Base-by-base conservation (phyloP, 768 basidiomycete species). In the Amanita pseudoporphyria region DNA sequence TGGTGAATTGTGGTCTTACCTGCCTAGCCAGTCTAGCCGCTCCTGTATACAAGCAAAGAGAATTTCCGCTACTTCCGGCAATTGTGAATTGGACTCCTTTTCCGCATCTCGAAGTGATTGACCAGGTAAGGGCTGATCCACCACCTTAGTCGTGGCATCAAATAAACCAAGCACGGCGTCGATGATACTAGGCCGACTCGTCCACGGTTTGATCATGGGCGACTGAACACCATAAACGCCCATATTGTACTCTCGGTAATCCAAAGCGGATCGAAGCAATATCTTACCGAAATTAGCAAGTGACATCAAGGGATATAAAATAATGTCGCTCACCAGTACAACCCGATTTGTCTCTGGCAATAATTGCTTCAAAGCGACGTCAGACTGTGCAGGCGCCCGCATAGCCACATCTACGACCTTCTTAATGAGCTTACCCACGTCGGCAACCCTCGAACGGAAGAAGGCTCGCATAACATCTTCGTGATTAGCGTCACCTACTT, bases 391-490 rank as follows among this genome's bases (percentile, higher is more conserved):
- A 6, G 71, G 62, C 31, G 69, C 67, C 43, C 64, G 63, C 54
- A 68, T 67, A 13, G 77, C 70, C 30, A 77, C 65, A 31, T 74
- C 72, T 36, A 67, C 60, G 7, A 87, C 74, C 51, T 80, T 78
- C 26, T 79, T 78, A 19, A 93, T 65, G 0, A 95, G 60, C 14
- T 65, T 66, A 2, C 84, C 91, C 2, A 96, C 67, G 43, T 90
- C 78, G 5, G 64, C 67, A 2, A 84, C 72, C 57, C 78, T 74
- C 22, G 75, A 69, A 37, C 86, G 76, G 77, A 97, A 94, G 70
- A 96, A 96, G 2, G 81, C 73, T 32, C 94, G 77, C 54, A 92
- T 77, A 16, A 82, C 66, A 58, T 96, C 93, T 60, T 92, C 81
- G 54, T 82, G 74, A 49, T 77, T 59, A 7, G 65, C 71, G 57